phyloP scores from a whole-genome alignment of 305 asterid genomes.

The Fraxinus nigra region DNA sequence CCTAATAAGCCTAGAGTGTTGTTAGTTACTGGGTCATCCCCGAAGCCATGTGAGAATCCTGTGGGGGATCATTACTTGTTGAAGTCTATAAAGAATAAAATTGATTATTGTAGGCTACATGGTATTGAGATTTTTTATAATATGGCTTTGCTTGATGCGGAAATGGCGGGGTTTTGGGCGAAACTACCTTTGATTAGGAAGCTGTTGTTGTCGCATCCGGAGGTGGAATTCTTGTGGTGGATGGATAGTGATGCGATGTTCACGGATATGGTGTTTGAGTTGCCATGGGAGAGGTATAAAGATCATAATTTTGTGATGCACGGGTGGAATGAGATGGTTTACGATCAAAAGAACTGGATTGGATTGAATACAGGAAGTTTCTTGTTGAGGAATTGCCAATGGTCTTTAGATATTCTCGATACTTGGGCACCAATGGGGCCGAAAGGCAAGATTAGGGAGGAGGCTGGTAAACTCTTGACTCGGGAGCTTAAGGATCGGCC shows the following conservation, averaged over 20 bases:
- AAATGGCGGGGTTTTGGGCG: slow-evolving; percentile 61
- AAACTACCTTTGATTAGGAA: slow-evolving; percentile 48
- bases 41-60: slow-evolving; percentile 51
- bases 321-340: slow-evolving; percentile 52
- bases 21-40: slow-evolving; percentile 31
- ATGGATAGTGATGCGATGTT: not conserved
- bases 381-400: slow-evolving; percentile 53
- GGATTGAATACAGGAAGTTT: slow-evolving; percentile 25
- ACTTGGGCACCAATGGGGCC: slow-evolving; percentile 62
- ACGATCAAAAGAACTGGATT: slow-evolving; percentile 47
- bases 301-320: slow-evolving; percentile 49
- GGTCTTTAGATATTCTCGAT: slow-evolving; percentile 58
- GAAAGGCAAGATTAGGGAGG: slow-evolving; percentile 45
- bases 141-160: slow-evolving; percentile 57
- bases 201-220: slow-evolving; percentile 50
- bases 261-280: not conserved
- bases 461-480: slow-evolving; percentile 41
- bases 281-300: not conserved
- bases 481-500: not conserved
- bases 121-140: slow-evolving; percentile 50
- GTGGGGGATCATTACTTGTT: slow-evolving; percentile 57
- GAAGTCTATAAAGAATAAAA: slow-evolving; percentile 52
- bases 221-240: slow-evolving; percentile 50
- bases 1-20: slow-evolving; percentile 49
- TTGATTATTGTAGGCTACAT: slow-evolving; percentile 53